Conservation (phyloP, 208 protist genomes). For the Leishmania braziliensis region DNA sequence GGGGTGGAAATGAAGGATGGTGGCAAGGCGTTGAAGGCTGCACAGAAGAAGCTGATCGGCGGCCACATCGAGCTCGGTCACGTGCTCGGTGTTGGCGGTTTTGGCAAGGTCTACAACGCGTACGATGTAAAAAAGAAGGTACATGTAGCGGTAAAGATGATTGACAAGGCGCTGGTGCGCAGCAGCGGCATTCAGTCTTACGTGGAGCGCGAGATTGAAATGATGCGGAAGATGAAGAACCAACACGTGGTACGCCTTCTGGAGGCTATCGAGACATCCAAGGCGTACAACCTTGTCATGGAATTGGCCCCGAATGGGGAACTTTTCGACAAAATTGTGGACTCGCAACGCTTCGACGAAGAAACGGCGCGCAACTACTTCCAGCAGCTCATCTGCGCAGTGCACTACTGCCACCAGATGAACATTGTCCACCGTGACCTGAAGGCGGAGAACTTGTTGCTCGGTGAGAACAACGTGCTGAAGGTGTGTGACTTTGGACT, state of each 20-base stretch:
- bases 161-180: conserved; percentile 81
- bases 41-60: conserved; percentile 46
- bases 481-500: conserved; percentile 94
- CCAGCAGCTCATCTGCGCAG: conserved; percentile 90
- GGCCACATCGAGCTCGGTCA: conserved; percentile 79
- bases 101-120: conserved; percentile 88
- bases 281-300: conserved; percentile 97
- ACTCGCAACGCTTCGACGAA: conserved; percentile 85
- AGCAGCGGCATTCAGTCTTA: conserved; percentile 71
- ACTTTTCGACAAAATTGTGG: conserved; percentile 97
- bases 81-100: conserved; percentile 87
- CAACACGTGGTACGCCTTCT: conserved; percentile 93
- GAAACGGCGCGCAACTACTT: conserved; percentile 86
- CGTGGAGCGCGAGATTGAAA: conserved; percentile 95
- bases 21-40: neutral
- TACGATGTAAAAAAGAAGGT: conserved; percentile 76
- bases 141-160: conserved; percentile 92
- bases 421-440: conserved; percentile 94
- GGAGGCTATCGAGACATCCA: conserved; percentile 96
- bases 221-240: conserved; percentile 97
- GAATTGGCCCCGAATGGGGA: conserved; percentile 98
- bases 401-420: conserved; percentile 92
- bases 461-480: conserved; percentile 80
- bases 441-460: conserved; percentile 93
- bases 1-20: neutral